Evolutionary conservation across 2,329 filamentous ascomycete genomes (phyloP).

Genomic region (Neocucurbitaria cava): DNA sequence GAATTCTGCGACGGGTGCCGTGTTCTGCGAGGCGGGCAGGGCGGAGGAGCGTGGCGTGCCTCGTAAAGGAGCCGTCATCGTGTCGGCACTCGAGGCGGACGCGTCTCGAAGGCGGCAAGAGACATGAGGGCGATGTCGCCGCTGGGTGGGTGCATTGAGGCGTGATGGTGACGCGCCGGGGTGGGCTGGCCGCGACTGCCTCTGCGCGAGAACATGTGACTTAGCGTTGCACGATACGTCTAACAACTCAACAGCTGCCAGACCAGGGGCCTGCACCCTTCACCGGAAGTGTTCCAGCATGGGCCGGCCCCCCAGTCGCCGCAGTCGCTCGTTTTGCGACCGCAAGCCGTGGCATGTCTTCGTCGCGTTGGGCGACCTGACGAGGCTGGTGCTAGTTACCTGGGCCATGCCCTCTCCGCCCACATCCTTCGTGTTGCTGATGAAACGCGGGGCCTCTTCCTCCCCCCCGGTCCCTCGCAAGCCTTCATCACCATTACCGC

Average conservation of each 20-base stretch:
- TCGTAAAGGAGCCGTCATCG: constrained; percentile 37
- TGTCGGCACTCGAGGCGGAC: constrained; percentile 5
- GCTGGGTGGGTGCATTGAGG: constrained; percentile 1
- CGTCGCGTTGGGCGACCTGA: constrained; percentile 3
- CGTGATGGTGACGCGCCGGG: constrained; percentile 16
- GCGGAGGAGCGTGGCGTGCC: constrained; percentile 32
- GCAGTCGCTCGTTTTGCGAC: neutral
- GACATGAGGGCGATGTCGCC: constrained; percentile 10
- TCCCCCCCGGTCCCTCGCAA: constrained; percentile 19
- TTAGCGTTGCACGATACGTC: constrained; percentile 4
- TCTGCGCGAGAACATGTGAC: constrained; percentile 18
- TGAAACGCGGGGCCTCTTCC: constrained; percentile 31
- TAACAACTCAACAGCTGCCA: neutral
- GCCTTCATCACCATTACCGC: constrained; percentile 25
- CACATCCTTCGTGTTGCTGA: neutral
- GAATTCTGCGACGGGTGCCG: constrained; percentile 80
- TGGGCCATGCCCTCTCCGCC: constrained; percentile 9
- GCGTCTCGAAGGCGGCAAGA: constrained; percentile 9
- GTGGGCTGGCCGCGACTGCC: constrained; percentile 4
- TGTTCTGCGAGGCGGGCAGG: constrained; percentile 64
- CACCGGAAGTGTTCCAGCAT: constrained; percentile 7
- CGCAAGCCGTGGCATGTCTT: constrained; percentile 8
- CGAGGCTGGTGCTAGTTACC: constrained; percentile 3
- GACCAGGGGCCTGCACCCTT: neutral
- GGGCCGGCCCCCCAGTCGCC: neutral